phyloP scores from a whole-genome alignment of 2,329 filamentous ascomycete species.

The Verticillium albo-atrum region DNA sequence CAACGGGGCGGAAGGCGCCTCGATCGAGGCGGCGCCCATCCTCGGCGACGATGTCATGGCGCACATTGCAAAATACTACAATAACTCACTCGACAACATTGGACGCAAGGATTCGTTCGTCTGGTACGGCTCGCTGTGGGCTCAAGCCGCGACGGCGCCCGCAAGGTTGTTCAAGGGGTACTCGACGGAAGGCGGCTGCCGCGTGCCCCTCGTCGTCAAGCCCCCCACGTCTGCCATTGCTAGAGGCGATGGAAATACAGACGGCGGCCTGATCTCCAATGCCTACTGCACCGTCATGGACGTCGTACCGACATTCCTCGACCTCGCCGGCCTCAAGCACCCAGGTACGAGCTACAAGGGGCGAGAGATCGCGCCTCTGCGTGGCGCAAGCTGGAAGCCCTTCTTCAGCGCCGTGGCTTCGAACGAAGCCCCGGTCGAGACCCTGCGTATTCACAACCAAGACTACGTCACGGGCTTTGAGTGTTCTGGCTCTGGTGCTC shows the following conservation, averaged over 20 bases:
- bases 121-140: slow-evolving; percentile 57
- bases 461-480: slow-evolving; percentile 26
- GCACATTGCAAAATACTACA: slow-evolving; percentile 39
- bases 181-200: slow-evolving; percentile 43
- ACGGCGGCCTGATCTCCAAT: slow-evolving; percentile 25
- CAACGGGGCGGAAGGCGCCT: slow-evolving; percentile 57
- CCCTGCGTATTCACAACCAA: slow-evolving; percentile 33
- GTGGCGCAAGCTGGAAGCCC: slow-evolving; percentile 27
- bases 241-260: too few species aligned
- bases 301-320: slow-evolving; percentile 37
- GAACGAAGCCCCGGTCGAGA: background rate
- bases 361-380: slow-evolving; percentile 44
- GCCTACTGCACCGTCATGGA: slow-evolving; percentile 46
- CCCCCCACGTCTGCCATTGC: background rate
- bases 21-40: slow-evolving; percentile 54
- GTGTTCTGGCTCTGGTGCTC: slow-evolving; percentile 24
- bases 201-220: slow-evolving; percentile 45
- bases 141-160: slow-evolving; percentile 33
- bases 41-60: slow-evolving; percentile 46
- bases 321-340: slow-evolving; percentile 39
- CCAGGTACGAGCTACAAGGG: slow-evolving; percentile 26
- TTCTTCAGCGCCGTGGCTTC: slow-evolving; percentile 4
- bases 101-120: slow-evolving; percentile 21
- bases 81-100: slow-evolving; percentile 41
- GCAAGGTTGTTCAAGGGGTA: slow-evolving; percentile 30